Evolutionary conservation across 2,329 filamentous ascomycete species (phyloP).

Genomic region (Volutella citrinella): DNA sequence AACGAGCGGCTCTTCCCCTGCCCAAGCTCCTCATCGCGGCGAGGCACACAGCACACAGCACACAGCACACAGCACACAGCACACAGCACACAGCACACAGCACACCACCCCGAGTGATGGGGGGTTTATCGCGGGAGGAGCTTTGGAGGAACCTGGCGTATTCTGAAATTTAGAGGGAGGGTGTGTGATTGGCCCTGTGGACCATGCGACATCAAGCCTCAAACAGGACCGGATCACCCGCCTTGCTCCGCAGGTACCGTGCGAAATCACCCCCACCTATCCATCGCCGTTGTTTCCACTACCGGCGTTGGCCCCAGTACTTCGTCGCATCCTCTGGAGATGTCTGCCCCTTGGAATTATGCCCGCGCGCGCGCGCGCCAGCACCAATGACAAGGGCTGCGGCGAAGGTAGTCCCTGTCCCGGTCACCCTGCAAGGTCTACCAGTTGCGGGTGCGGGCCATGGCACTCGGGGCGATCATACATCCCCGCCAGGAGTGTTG

Average conservation of each 20-base stretch:
- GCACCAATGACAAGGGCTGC: conserved; percentile 17
- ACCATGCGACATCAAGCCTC: conserved; percentile 21
- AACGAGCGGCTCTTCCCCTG: no score
- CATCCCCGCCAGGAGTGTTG: conserved; percentile 18
- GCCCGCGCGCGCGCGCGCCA: no score
- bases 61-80: no score
- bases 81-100: no score
- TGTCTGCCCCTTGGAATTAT: no score
- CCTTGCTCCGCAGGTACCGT: conserved; percentile 18
- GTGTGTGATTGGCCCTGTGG: no score
- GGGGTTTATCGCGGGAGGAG: no score
- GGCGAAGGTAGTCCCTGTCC: conserved; percentile 17
- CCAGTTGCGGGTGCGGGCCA: conserved; percentile 16
- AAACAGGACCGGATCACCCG: conserved; percentile 23
- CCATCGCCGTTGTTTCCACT: conserved; percentile 19
- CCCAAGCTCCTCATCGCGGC: no score
- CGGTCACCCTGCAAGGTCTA: conserved; percentile 22
- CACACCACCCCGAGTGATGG: no score
- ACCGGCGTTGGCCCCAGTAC: conserved; percentile 19
- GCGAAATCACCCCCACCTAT: conserved; percentile 13
- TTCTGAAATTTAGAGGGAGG: no score
- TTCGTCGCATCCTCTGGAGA: conserved; percentile 43
- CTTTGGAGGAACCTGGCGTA: no score
- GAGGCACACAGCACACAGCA: no score
- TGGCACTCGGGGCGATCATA: conserved; percentile 12